Evolutionary conservation across 768 basidiomycete genomes (phyloP).

Genomic region (Suillus discolor): DNA sequence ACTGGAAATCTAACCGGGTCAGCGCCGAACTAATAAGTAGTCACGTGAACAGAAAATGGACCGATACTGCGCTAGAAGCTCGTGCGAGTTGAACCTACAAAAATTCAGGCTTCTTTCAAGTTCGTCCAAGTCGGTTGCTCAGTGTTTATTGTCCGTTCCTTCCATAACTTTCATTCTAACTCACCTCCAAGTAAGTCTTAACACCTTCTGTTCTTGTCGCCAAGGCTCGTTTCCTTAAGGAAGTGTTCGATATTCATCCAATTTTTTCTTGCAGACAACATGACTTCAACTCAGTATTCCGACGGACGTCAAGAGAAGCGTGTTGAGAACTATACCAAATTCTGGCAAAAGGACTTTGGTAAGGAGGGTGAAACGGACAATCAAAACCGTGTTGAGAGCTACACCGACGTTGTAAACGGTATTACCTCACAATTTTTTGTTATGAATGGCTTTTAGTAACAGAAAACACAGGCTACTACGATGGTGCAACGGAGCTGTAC

Average conservation of each 20-base stretch:
- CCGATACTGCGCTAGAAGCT: background rate
- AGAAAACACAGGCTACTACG: slow-evolving; percentile 79
- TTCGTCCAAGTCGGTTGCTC: background rate
- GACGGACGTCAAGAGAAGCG: slow-evolving; percentile 70
- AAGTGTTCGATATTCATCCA: background rate
- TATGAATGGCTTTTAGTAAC: background rate
- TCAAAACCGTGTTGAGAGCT: slow-evolving; percentile 75
- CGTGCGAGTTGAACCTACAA: background rate
- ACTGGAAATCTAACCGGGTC: too few species aligned
- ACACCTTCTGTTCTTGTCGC: background rate
- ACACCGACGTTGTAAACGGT: slow-evolving; percentile 96
- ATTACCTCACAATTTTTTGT: slow-evolving; percentile 5
- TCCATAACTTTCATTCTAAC: background rate
- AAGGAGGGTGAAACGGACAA: slow-evolving; percentile 70
- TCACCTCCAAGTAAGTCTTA: background rate
- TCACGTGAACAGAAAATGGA: background rate
- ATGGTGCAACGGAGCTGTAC: slow-evolving; percentile 94
- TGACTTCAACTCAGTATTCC: slow-evolving; percentile 29
- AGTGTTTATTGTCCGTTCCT: background rate
- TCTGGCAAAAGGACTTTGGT: slow-evolving; percentile 87
- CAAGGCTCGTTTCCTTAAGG: background rate
- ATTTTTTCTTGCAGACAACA: slow-evolving; percentile 3
- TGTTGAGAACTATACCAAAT: slow-evolving; percentile 84
- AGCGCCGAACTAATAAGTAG: too few species aligned
- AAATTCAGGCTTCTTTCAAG: background rate